These are phyloP conservation scores for Ceratobasidium sp. DNA, from an alignment of 1,284 basidiomycete genomes.

Conservation along the genomic window DNA sequence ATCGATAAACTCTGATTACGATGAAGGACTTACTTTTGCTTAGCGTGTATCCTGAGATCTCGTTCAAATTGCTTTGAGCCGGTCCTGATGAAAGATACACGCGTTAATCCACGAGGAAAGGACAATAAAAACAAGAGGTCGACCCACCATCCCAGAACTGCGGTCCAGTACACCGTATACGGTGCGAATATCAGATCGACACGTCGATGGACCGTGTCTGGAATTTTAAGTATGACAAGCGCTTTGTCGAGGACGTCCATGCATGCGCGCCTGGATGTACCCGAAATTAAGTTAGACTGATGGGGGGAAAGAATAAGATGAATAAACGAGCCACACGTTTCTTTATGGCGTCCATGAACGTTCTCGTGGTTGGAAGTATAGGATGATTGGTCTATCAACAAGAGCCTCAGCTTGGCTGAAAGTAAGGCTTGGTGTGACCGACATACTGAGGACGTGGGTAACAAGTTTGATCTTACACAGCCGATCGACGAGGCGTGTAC, in stretches of 20 bases:
- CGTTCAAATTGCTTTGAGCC: conserved; percentile 85
- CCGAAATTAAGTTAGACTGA: not conserved
- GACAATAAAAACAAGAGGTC: not conserved
- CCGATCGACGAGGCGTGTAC: conserved; percentile 65
- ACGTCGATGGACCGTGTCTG: conserved; percentile 64
- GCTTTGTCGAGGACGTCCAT: conserved; percentile 77
- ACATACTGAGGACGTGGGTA: conserved; percentile 35
- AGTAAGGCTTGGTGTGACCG: not conserved
- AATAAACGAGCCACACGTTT: not conserved
- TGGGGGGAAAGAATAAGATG: not conserved
- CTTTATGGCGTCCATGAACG: conserved; percentile 23
- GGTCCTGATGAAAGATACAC: conserved; percentile 65
- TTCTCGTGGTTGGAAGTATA: conserved; percentile 42
- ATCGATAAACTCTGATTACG: not conserved
- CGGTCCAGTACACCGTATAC: conserved; percentile 79
- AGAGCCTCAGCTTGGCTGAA: not conserved
- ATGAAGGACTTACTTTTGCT: conserved; percentile 59
- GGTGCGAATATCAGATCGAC: conserved; percentile 81
- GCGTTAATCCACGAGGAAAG: conserved; percentile 9
- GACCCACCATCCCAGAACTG: conserved; percentile 79
- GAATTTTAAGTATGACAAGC: conserved; percentile 73
- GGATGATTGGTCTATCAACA: conserved; percentile 37
- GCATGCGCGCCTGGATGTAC: conserved; percentile 39
- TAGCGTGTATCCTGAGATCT: conserved; percentile 82
- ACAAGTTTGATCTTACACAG: conserved; percentile 68